Evolutionary conservation across 1,284 basidiomycete species (phyloP).

Genomic region (Rhodotorula glutinis): DNA sequence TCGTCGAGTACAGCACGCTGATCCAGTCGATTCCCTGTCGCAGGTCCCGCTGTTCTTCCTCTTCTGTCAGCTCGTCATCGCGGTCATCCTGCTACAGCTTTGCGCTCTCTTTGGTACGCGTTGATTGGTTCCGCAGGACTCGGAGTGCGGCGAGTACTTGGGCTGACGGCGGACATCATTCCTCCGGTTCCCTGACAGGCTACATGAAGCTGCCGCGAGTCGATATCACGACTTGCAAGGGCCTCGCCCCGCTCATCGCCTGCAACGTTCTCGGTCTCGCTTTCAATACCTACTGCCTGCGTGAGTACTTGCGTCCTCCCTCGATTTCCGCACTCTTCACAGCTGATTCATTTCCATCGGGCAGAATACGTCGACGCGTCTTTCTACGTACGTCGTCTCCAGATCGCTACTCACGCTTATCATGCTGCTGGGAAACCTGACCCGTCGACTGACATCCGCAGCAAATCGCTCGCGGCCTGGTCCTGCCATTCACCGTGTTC

Average conservation of each 20-base stretch:
- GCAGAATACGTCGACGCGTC: constrained; percentile 82
- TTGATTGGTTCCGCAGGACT: constrained; percentile 43
- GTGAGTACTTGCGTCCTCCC: constrained; percentile 11
- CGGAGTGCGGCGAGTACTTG: neutral
- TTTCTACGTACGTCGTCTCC: constrained; percentile 71
- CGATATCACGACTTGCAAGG: constrained; percentile 62
- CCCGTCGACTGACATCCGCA: constrained; percentile 2
- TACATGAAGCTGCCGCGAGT: constrained; percentile 49
- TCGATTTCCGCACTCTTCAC: neutral
- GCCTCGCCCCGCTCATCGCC: constrained; percentile 66
- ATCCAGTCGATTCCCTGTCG: constrained; percentile 54
- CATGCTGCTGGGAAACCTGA: too few species aligned
- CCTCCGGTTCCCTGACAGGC: constrained; percentile 37
- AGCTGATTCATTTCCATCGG: neutral
- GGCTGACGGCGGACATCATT: neutral
- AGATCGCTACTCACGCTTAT: too few species aligned
- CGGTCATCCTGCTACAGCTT: constrained; percentile 66
- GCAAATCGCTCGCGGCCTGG: constrained; percentile 72
- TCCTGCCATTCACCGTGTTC: constrained; percentile 76
- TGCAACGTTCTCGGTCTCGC: constrained; percentile 77
- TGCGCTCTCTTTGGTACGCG: constrained; percentile 63
- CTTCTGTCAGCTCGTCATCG: constrained; percentile 72
- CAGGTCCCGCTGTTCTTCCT: constrained; percentile 75
- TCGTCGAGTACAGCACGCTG: neutral
- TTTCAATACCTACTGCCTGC: constrained; percentile 80